These are phyloP conservation scores for Penicillium sp. DNA, from an alignment of 2,329 filamentous ascomycete genomes.

Conservation along the genomic window DNA sequence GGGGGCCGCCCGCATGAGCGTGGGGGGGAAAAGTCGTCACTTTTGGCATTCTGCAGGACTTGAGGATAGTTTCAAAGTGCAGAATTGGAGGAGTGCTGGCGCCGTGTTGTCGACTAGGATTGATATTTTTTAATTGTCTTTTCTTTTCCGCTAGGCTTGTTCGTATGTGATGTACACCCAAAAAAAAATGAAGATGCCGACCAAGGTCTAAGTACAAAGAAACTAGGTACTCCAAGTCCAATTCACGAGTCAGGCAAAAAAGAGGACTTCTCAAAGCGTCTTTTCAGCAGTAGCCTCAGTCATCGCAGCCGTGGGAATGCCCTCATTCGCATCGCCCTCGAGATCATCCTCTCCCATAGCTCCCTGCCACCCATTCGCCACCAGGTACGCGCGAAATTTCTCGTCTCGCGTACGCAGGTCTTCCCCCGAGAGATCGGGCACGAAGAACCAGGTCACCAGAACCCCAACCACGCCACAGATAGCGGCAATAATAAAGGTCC, in stretches of 20 bases:
- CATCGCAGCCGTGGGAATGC: conserved; percentile 6
- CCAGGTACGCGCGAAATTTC: conserved; percentile 41
- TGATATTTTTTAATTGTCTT: no score
- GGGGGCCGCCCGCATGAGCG: neutral
- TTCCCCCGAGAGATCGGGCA: conserved; percentile 43
- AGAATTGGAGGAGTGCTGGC: no score
- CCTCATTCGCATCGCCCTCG: conserved; percentile 28
- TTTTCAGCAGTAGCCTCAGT: neutral
- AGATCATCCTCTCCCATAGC: conserved; percentile 42
- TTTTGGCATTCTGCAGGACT: no score
- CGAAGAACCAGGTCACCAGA: conserved; percentile 45
- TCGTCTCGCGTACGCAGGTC: conserved; percentile 42
- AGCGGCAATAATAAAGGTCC: conserved; percentile 50
- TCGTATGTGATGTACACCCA: no score
- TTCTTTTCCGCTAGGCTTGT: no score
- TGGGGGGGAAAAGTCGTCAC: neutral
- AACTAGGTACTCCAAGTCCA: no score
- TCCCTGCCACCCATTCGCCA: conserved; percentile 43
- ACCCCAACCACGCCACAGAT: conserved; percentile 47
- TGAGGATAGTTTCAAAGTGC: no score
- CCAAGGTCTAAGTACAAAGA: no score
- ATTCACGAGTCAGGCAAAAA: no score
- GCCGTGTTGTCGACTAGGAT: no score
- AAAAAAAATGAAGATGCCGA: no score
- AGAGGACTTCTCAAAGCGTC: neutral